Base-by-base conservation (phyloP, 2,329 filamentous ascomycete genomes). In the Aspergillus pseudonomiae region DNA sequence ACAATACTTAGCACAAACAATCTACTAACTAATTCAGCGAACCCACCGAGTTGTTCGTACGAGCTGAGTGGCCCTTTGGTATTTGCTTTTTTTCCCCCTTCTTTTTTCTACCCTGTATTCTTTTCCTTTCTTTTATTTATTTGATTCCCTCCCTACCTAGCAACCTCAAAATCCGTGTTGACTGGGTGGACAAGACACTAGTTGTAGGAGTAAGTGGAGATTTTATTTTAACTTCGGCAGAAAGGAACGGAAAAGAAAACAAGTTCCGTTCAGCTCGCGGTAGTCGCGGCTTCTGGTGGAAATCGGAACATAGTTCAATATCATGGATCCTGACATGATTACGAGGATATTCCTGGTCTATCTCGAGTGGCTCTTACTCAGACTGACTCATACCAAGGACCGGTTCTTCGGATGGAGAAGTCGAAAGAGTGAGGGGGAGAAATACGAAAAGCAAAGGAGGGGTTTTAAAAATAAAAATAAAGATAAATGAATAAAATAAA, bases 331-430 rank as follows among this genome's bases (percentile, higher is more conserved):
- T 28, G 26, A 28, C 26, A 28, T 30, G 16, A 34, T 19, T 21
- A 24, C 19, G 48, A 52, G 28, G 28, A 21, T 52, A 32, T 34
- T 52, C 10, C 19, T 2, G 16, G 48, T 19, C 26, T 50, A 9
- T 30, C 26, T 19, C 7, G 48, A 32, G 48, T 32, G 19, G 4
- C 12, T 46, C 52, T 52, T 50, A 52, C 30, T 36, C 45, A 59
- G 28, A 28, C 57, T 59, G 57, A 59, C 57, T 59, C 57, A 59
- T 52, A 34, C 24, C 45, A 36, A 46, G 46, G n/a, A 19, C 26
- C 46, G 46, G 26, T 52, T 50, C 32, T 26, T 50, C 45, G n/a
- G 36, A 41, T 21, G 45, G 45, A 28, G 21, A 21, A 45, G 30
- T n/a, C 4, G 24, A 28, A 59, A 39, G 14, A 53, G 16, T 12